A percentile compares a stretch with the other conserved stretches of the same genome.
phyloP scores from a whole-genome alignment of 176 grass and related monocot species.

The Oryza meridionalis region DNA sequence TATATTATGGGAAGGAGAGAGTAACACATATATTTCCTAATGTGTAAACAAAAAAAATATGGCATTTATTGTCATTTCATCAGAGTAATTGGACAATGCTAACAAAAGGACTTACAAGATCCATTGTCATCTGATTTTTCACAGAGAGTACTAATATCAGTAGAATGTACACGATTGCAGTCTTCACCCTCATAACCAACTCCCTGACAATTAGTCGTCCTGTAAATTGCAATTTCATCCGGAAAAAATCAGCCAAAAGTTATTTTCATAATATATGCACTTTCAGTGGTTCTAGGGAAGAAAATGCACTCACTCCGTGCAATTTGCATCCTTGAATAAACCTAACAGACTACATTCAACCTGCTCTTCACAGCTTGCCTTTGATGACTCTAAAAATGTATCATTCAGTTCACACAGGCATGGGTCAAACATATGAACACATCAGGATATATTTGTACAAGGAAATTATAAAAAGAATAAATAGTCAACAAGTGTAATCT shows the following conservation, averaged over 20 bases:
- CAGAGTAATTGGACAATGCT: not conserved
- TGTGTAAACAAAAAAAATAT: not conserved
- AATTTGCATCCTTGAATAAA: constrained; percentile 14
- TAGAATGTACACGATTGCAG: not conserved
- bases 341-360: not conserved
- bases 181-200: not conserved
- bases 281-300: not conserved
- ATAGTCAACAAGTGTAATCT: not conserved
- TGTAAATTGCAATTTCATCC: constrained; percentile 29
- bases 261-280: not conserved
- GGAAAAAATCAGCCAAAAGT: not conserved
- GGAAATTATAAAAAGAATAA: not conserved
- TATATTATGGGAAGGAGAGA: too few species aligned
- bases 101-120: constrained; percentile 28
- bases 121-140: not conserved
- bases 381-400: constrained; percentile 23
- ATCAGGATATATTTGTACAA: not conserved
- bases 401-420: constrained; percentile 21
- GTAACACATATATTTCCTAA: not conserved
- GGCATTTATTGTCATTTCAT: not conserved
- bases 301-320: constrained; percentile 26
- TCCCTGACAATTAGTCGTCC: constrained; percentile 21
- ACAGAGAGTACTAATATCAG: not conserved
- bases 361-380: not conserved
- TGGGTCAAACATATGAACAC: not conserved